These are phyloP conservation scores for Epichloe typhina DNA, from an alignment of 2,329 filamentous ascomycete genomes.

Conservation along the genomic window DNA sequence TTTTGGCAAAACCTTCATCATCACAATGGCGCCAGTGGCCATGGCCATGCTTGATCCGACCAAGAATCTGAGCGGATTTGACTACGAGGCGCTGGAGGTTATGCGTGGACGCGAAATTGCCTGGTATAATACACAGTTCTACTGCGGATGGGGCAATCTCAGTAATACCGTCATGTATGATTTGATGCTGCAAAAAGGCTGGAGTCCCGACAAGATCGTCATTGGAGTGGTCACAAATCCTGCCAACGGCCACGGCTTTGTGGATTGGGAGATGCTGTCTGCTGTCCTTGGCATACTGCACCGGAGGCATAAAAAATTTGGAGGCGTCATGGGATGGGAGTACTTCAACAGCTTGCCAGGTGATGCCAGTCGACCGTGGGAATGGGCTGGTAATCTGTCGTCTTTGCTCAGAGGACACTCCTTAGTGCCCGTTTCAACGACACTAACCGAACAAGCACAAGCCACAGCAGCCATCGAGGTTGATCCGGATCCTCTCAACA, in stretches of 20 bases:
- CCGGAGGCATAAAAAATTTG: conserved; percentile 52
- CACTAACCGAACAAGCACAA: not conserved
- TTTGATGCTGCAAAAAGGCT: conserved; percentile 45
- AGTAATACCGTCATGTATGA: conserved; percentile 34
- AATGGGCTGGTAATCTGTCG: conserved; percentile 64
- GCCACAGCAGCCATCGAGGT: conserved; percentile 5
- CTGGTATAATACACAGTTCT: conserved; percentile 91
- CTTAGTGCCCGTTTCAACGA: conserved; percentile 7
- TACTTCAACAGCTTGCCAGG: conserved; percentile 75
- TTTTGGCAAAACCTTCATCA: conserved; percentile 58
- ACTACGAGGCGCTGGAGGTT: conserved; percentile 62
- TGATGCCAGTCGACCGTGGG: conserved; percentile 50
- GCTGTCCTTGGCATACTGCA: conserved; percentile 28
- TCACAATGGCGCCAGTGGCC: conserved; percentile 72
- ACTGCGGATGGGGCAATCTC: conserved; percentile 70
- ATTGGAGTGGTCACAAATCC: conserved; percentile 72
- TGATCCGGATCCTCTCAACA: conserved; percentile 11
- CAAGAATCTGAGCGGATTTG: conserved; percentile 65
- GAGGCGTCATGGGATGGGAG: conserved; percentile 91
- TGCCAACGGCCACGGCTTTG: conserved; percentile 49
- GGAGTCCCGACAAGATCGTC: conserved; percentile 60
- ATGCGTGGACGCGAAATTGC: conserved; percentile 51
- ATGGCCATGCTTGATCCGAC: conserved; percentile 47
- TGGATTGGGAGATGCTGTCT: conserved; percentile 33
- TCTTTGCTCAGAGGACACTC: conserved; percentile 21